A percentile compares a stretch with the other conserved stretches of the same genome.
These are phyloP conservation scores for Pachysolen tannophilus DNA, from an alignment of 805 yeast genomes.

Conservation along the genomic window DNA sequence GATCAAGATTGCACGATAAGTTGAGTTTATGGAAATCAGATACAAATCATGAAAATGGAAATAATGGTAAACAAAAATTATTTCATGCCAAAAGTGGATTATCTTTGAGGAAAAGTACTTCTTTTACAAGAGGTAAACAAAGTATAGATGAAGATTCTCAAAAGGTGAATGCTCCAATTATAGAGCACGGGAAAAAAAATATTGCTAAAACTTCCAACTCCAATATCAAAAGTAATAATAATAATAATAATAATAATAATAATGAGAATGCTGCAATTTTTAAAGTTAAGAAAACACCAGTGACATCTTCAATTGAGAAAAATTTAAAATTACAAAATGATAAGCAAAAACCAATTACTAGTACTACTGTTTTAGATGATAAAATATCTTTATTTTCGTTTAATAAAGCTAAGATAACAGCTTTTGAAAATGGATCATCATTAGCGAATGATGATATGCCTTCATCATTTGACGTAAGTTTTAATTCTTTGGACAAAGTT, in stretches of 20 bases:
- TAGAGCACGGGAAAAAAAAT: not conserved
- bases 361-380: not conserved
- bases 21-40: not conserved
- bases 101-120: not conserved
- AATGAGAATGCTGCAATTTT: not conserved
- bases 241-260: not conserved
- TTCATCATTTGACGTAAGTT: constrained; percentile 2
- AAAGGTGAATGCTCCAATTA: not conserved
- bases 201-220: not conserved
- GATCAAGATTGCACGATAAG: not conserved
- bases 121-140: too few species aligned
- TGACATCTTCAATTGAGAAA: not conserved
- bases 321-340: too few species aligned
- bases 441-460: not conserved
- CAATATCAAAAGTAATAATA: not conserved
- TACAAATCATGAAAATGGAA: too few species aligned
- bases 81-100: not conserved
- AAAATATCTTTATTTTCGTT: not conserved
- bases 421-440: not conserved
- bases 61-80: too few species aligned
- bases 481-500: constrained; percentile 29
- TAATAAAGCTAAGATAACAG: not conserved
- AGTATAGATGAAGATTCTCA: not conserved
- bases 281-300: not conserved
- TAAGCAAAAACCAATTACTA: too few species aligned